These are phyloP conservation scores for Globisporangium viniferum DNA, from an alignment of 352 stramenopile genomes.

Conservation along the genomic window DNA sequence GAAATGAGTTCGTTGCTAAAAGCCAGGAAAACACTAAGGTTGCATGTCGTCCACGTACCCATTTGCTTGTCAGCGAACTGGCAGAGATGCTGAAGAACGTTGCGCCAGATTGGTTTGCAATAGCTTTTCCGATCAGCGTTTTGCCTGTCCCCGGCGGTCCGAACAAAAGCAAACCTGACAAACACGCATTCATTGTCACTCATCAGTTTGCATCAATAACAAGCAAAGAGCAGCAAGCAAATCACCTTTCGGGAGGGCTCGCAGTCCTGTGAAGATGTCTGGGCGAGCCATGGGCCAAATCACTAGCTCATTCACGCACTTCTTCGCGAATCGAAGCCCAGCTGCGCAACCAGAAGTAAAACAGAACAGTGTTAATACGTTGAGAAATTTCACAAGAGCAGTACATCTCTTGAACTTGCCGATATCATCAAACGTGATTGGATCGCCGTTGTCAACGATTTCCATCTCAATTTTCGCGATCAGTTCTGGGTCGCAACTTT, in stretches of 20 bases:
- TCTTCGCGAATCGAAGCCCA: constrained; percentile 96
- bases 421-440: constrained; percentile 97
- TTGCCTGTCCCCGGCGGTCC: constrained; percentile 95
- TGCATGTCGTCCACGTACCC: constrained; percentile 45
- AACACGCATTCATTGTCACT: neutral
- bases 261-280: constrained; percentile 97
- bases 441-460: constrained; percentile 93
- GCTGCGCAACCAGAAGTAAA: constrained; percentile 41
- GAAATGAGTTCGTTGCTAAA: neutral
- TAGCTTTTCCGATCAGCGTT: constrained; percentile 99
- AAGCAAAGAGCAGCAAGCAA: neutral
- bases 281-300: constrained; percentile 98
- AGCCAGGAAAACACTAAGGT: neutral
- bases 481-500: constrained; percentile 93
- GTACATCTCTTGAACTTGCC: constrained; percentile 28
- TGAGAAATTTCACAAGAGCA: neutral
- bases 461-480: constrained; percentile 97
- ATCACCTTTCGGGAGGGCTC: constrained; percentile 86
- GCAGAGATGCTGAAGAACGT: constrained; percentile 99
- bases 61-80: constrained; percentile 99
- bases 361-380: neutral
- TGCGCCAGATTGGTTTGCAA: constrained; percentile 95
- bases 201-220: neutral
- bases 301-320: constrained; percentile 97
- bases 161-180: constrained; percentile 91